These are phyloP conservation scores for Morella rubra DNA, from an alignment of 306 rosid genomes.

Conservation along the genomic window DNA sequence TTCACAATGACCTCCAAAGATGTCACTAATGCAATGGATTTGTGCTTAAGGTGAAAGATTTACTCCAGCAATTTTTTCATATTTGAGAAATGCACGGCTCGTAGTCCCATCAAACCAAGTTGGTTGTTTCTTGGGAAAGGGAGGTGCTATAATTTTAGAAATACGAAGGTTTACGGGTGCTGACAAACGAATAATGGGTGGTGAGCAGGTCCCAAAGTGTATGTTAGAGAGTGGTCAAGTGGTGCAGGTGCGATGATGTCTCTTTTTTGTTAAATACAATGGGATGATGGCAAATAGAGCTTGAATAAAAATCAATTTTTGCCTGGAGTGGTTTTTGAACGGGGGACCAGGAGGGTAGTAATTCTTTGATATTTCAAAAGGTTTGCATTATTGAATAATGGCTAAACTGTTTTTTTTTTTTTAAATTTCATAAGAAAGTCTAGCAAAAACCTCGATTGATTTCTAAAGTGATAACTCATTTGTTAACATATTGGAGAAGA, in stretches of 20 bases:
- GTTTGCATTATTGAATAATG: background rate
- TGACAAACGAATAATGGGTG: constrained; percentile 59
- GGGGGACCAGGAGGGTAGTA: background rate
- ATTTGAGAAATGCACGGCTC: constrained; percentile 58
- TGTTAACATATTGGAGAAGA: background rate
- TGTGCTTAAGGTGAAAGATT: background rate
- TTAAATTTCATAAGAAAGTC: background rate
- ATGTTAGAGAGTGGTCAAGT: constrained; percentile 65
- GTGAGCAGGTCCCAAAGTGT: constrained; percentile 84
- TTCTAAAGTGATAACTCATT: background rate
- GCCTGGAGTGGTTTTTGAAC: background rate
- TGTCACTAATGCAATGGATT: background rate
- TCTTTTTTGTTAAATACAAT: background rate
- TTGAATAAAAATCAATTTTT: background rate
- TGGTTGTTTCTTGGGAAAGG: constrained; percentile 95
- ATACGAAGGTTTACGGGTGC: constrained; percentile 82
- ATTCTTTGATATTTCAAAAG: background rate
- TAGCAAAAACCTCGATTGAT: background rate
- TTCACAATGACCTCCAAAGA: background rate
- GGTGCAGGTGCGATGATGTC: constrained; percentile 58
- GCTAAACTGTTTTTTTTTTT: background rate
- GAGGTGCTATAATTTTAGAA: constrained; percentile 78
- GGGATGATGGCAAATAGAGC: background rate
- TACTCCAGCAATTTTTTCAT: background rate
- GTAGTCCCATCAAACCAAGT: constrained; percentile 82